These are phyloP conservation scores for Carnegiea gigantea DNA, from an alignment of 179 eudicot genomes.

Conservation along the genomic window DNA sequence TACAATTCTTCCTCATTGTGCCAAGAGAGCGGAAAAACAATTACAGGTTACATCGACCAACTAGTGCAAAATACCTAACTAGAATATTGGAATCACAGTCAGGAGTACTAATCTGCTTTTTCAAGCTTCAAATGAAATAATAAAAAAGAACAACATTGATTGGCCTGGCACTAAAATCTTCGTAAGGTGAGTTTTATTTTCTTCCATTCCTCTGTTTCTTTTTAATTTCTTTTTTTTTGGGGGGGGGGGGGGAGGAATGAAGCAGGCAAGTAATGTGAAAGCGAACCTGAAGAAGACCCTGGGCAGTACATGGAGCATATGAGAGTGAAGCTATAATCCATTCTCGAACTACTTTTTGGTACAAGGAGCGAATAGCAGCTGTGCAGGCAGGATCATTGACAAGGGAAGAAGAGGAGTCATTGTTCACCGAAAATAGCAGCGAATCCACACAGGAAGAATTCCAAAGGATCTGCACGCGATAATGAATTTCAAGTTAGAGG, in stretches of 20 bases:
- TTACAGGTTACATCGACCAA: background rate
- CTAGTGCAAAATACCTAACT: background rate
- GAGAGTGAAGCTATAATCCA: slow-evolving; percentile 94
- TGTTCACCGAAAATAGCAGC: slow-evolving; percentile 72
- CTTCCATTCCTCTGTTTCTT: no score
- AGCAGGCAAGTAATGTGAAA: background rate
- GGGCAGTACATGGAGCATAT: slow-evolving; percentile 96
- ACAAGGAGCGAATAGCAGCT: slow-evolving; percentile 81
- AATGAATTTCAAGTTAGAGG: slow-evolving; percentile 9
- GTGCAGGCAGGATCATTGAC: slow-evolving; percentile 95
- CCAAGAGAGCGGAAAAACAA: background rate
- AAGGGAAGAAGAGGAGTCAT: slow-evolving; percentile 70
- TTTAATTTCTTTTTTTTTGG: background rate
- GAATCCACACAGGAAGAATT: slow-evolving; percentile 84
- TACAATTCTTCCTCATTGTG: background rate
- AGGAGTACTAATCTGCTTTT: background rate
- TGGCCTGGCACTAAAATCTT: background rate
- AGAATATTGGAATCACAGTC: background rate
- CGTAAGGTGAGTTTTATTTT: background rate
- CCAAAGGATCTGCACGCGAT: slow-evolving; percentile 80
- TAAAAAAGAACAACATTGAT: background rate
- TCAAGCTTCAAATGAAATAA: background rate
- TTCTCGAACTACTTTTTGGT: slow-evolving; percentile 84
- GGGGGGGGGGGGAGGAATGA: background rate
- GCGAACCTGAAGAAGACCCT: slow-evolving; percentile 98